These are phyloP conservation scores for Colletotrichum aenigma DNA, from an alignment of 2,329 filamentous ascomycete genomes.

Conservation along the genomic window DNA sequence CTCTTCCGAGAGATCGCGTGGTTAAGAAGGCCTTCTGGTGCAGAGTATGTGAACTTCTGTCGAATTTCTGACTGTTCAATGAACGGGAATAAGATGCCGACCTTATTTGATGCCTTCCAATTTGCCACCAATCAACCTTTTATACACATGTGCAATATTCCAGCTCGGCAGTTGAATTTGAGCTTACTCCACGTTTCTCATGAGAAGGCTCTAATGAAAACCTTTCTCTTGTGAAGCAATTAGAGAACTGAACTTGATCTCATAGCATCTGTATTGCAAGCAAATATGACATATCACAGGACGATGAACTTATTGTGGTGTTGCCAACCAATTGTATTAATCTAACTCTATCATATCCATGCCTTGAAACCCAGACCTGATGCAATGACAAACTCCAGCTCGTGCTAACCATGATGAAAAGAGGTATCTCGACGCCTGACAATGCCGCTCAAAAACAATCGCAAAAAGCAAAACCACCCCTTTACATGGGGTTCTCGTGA, in stretches of 20 bases:
- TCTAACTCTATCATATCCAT: not conserved
- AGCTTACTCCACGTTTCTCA: not conserved
- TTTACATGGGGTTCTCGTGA: not conserved
- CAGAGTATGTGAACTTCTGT: not conserved
- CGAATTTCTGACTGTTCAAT: not conserved
- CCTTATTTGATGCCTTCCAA: not conserved
- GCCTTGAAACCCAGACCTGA: not conserved
- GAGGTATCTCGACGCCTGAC: not conserved
- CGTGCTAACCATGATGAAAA: not conserved
- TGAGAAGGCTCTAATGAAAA: not conserved
- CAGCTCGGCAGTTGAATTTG: rapidly evolving
- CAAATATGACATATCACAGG: not conserved
- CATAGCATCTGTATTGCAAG: not conserved
- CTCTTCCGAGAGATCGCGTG: not conserved
- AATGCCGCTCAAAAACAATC: not conserved
- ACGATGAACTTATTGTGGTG: not conserved
- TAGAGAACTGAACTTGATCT: not conserved
- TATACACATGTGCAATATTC: not conserved
- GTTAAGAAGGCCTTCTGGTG: not conserved
- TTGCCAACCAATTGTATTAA: not conserved
- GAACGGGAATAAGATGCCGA: rapidly evolving
- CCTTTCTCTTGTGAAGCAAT: not conserved
- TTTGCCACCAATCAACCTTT: not conserved
- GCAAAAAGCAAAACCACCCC: not conserved
- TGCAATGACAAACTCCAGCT: not conserved